Conservation (phyloP, 208 protist genomes). For the Naegleria lovaniensis region DNA sequence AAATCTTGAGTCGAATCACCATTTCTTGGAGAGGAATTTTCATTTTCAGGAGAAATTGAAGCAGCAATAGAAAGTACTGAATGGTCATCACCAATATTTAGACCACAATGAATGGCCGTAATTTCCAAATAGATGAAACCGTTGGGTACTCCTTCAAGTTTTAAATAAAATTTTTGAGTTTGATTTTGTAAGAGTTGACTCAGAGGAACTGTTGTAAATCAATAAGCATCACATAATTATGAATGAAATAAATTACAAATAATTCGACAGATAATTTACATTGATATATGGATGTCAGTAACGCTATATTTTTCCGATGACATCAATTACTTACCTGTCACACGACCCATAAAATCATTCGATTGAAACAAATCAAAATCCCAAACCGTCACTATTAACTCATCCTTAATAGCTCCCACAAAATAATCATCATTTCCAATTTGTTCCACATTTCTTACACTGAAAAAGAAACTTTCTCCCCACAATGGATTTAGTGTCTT, state of each 20-base stretch:
- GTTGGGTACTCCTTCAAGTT: neutral
- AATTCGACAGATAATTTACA: no score
- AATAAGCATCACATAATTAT: no score
- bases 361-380: neutral
- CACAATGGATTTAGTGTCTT: neutral
- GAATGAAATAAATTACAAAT: no score
- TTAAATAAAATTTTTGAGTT: neutral
- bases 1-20: no score
- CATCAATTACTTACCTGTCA: neutral
- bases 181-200: neutral
- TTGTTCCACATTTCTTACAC: neutral
- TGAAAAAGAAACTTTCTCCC: neutral
- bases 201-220: neutral
- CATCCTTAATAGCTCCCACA: neutral
- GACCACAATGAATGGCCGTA: neutral
- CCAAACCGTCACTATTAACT: neutral
- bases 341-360: neutral
- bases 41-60: no score
- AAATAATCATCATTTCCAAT: neutral
- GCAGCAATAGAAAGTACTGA: neutral
- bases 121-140: neutral
- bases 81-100: neutral
- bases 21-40: no score
- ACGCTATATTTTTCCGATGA: no score
- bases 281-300: no score